These are phyloP conservation scores for Ceratocystis alfenasii DNA, from an alignment of 2,329 filamentous ascomycete species.

Conservation along the genomic window DNA sequence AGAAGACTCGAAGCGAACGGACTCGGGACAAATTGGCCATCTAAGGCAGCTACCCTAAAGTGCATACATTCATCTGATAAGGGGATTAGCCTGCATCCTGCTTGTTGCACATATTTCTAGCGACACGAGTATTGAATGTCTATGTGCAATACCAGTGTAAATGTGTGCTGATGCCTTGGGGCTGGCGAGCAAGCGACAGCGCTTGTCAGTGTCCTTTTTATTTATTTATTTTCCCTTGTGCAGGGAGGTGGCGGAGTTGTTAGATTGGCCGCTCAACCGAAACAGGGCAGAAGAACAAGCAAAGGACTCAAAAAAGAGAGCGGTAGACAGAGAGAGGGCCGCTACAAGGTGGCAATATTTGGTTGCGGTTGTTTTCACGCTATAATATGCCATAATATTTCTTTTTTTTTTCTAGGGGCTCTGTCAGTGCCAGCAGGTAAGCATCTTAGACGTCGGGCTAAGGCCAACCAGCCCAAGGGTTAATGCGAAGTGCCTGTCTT, in stretches of 20 bases:
- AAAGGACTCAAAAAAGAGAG: not conserved
- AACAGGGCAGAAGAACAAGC: not conserved
- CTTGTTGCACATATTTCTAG: no score
- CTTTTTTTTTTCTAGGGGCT: no score
- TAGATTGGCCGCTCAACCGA: not conserved
- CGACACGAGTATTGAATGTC: no score
- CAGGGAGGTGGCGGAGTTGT: slow-evolving; percentile 8
- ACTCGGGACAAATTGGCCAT: not conserved
- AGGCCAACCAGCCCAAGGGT: not conserved
- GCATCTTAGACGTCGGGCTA: not conserved
- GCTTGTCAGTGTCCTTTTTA: no score
- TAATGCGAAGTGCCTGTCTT: no score
- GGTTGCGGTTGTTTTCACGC: no score
- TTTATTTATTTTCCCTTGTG: no score
- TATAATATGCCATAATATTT: no score
- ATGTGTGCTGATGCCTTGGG: no score
- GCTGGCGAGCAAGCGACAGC: no score
- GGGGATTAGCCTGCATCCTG: not conserved
- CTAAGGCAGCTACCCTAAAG: not conserved
- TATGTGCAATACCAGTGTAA: no score
- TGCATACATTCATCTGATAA: not conserved
- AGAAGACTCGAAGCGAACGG: not conserved
- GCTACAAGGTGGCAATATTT: not conserved
- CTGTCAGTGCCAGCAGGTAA: no score
- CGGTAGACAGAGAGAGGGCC: not conserved